Percentiles rank a stretch among this genome's conserved stretches.
These are phyloP conservation scores for Alternaria metachromatica DNA, from an alignment of 2,329 filamentous ascomycete species.

Conservation along the genomic window DNA sequence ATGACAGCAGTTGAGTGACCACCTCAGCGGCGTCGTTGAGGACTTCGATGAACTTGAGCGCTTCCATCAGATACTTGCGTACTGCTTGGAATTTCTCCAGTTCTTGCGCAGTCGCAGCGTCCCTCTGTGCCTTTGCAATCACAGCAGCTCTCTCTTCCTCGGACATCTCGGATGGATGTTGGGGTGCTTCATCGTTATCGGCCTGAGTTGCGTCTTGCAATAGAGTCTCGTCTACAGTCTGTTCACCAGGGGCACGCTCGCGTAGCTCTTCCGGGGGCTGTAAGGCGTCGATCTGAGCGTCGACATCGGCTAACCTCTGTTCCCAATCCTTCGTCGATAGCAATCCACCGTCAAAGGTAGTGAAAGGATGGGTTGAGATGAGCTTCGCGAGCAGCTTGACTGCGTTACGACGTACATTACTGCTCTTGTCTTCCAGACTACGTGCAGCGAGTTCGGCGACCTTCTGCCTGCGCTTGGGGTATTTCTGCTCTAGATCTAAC, in stretches of 20 bases:
- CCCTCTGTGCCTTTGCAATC: conserved; percentile 80
- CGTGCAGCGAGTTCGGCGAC: conserved; percentile 86
- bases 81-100: conserved; percentile 88
- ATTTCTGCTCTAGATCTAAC: conserved; percentile 89
- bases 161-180: conserved; percentile 71
- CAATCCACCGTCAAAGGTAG: conserved; percentile 69
- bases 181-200: conserved; percentile 54
- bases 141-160: conserved; percentile 78
- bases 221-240: conserved; percentile 76
- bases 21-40: conserved; percentile 81
- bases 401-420: conserved; percentile 92
- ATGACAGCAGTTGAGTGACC: conserved; percentile 86
- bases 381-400: conserved; percentile 89
- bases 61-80: conserved; percentile 90
- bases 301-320: conserved; percentile 78
- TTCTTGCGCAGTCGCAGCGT: conserved; percentile 86
- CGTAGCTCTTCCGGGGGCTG: conserved; percentile 80
- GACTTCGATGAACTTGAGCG: conserved; percentile 90
- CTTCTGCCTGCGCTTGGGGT: conserved; percentile 86
- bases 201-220: conserved; percentile 89
- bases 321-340: conserved; percentile 87
- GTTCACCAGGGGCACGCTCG: conserved; percentile 67
- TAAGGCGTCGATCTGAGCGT: conserved; percentile 79
- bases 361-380: conserved; percentile 91
- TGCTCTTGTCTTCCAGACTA: conserved; percentile 97